These are phyloP conservation scores for Suillus fuscotomentosus DNA, from an alignment of 768 basidiomycete genomes.

Conservation along the genomic window DNA sequence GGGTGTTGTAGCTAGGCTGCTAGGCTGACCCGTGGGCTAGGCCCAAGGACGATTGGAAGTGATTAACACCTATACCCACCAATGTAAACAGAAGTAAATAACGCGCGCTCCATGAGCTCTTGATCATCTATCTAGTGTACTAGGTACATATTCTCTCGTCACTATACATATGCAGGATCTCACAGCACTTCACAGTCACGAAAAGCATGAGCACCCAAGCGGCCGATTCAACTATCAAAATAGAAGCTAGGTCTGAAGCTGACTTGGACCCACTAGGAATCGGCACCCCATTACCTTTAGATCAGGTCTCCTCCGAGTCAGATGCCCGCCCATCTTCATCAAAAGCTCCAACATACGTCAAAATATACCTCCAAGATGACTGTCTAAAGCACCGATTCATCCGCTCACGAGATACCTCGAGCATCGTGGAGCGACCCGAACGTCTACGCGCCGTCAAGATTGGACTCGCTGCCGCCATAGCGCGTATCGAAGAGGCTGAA, in stretches of 20 bases:
- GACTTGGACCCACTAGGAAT: background rate
- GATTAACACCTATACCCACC: too few relatives aligned
- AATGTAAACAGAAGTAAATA: too few relatives aligned
- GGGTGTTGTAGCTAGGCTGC: too few relatives aligned
- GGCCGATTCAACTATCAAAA: too few relatives aligned
- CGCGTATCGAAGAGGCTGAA: slow-evolving; percentile 55
- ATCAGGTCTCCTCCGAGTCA: background rate
- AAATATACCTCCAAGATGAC: slow-evolving; percentile 61
- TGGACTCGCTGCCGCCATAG: slow-evolving; percentile 78
- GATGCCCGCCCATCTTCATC: background rate
- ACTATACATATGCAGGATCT: background rate
- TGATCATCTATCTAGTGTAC: too few relatives aligned
- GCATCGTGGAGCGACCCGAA: slow-evolving; percentile 89
- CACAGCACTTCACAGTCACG: background rate
- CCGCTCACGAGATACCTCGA: slow-evolving; percentile 68
- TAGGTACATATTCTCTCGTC: background rate
- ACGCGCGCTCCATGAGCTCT: too few relatives aligned
- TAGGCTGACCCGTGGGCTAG: too few relatives aligned
- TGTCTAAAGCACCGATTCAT: slow-evolving; percentile 78
- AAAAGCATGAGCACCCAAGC: background rate
- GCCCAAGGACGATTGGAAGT: too few relatives aligned
- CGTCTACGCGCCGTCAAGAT: slow-evolving; percentile 81
- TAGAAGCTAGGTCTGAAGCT: background rate
- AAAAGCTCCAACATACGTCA: background rate
- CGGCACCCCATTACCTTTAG: background rate